Conservation (phyloP, 2,329 filamentous ascomycete species). For the Pleoardoris graminearum region DNA sequence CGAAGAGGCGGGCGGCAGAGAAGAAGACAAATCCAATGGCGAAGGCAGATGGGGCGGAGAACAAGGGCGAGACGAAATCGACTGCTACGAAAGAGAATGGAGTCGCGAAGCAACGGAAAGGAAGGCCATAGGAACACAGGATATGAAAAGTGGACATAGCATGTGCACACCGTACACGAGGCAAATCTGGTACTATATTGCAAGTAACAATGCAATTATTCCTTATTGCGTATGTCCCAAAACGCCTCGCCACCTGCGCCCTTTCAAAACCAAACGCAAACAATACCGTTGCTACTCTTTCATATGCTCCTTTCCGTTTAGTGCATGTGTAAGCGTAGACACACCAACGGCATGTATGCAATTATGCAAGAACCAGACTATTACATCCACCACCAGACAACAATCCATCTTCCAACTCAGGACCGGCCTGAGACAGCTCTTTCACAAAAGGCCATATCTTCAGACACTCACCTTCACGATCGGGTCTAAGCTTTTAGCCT, state of each 20-base stretch:
- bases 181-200: background rate
- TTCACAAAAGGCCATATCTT: too few species aligned
- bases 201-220: background rate
- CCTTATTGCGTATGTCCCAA: too few species aligned
- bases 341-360: background rate
- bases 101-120: slow-evolving; percentile 31
- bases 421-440: slow-evolving; percentile 9
- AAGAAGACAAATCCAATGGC: slow-evolving; percentile 54
- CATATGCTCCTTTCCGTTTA: slow-evolving; percentile 8
- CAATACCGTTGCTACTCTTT: slow-evolving; percentile 3
- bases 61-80: slow-evolving; percentile 38
- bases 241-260: slow-evolving; percentile 9
- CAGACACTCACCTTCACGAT: background rate
- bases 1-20: slow-evolving; percentile 61
- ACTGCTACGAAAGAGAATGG: slow-evolving; percentile 24
- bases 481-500: slow-evolving; percentile 60
- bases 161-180: background rate
- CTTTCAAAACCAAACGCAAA: background rate
- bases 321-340: slow-evolving; percentile 1
- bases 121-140: slow-evolving; percentile 10
- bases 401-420: background rate
- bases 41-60: slow-evolving; percentile 14
- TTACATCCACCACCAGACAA: slow-evolving; percentile 3
- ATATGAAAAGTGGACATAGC: background rate
- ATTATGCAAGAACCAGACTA: slow-evolving; percentile 5